These are phyloP conservation scores for Caryopteris hybrid DNA, from an alignment of 305 asterid genomes.

Conservation along the genomic window DNA sequence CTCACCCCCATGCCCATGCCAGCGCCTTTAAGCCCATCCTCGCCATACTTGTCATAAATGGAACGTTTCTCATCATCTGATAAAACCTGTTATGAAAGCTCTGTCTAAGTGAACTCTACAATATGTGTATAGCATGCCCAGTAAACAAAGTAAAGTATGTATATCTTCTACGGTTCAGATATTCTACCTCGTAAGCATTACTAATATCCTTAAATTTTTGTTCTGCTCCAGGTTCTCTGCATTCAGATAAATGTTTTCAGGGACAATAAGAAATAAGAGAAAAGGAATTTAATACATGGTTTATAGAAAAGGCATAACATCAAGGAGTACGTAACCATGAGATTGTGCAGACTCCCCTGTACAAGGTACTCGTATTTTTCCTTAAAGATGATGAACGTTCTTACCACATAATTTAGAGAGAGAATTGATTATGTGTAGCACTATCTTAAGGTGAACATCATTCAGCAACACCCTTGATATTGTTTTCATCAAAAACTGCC, in stretches of 20 bases:
- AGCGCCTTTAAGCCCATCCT: constrained; percentile 96
- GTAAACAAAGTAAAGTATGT: neutral
- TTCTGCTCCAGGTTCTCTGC: constrained; percentile 93
- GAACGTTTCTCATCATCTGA: constrained; percentile 97
- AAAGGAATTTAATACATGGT: too few species aligned
- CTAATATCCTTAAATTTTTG: constrained; percentile 90
- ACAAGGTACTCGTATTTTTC: neutral
- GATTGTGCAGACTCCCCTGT: neutral
- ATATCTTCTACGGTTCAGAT: neutral
- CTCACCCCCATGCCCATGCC: constrained; percentile 96
- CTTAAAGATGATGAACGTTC: neutral
- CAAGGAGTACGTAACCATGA: neutral
- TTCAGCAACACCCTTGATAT: neutral
- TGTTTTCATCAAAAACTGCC: too few species aligned
- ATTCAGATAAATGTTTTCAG: constrained; percentile 10
- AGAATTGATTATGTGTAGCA: neutral
- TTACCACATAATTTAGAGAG: neutral
- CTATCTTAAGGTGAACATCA: neutral
- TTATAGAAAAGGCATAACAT: neutral
- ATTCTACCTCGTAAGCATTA: constrained; percentile 91
- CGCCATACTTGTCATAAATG: constrained; percentile 89
- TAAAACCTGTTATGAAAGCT: constrained; percentile 55
- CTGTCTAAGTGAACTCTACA: neutral
- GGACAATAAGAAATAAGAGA: too few species aligned
- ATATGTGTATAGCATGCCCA: neutral